These are phyloP conservation scores for Alloteropsis semialata DNA, from an alignment of 176 grass and related monocot species.

Conservation along the genomic window DNA sequence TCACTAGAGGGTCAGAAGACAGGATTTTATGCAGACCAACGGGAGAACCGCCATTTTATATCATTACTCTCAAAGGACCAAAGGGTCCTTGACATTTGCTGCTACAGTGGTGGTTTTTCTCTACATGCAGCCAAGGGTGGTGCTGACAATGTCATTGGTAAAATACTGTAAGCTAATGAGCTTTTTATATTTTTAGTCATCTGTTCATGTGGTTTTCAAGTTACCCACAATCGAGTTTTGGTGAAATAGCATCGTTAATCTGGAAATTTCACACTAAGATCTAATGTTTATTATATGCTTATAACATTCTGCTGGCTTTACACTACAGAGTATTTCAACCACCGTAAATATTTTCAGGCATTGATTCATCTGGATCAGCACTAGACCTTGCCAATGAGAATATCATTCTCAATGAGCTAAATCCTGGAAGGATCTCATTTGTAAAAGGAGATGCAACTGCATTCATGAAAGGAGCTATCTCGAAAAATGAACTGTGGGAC, in stretches of 20 bases:
- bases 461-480: constrained; percentile 83
- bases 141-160: constrained; percentile 86
- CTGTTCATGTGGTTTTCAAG: constrained; percentile 12
- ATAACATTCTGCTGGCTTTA: constrained; percentile 17
- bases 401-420: constrained; percentile 68
- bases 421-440: constrained; percentile 57
- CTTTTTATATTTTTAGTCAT: constrained; percentile 22
- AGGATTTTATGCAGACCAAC: constrained; percentile 96
- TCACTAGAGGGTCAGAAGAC: constrained; percentile 95
- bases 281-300: neutral
- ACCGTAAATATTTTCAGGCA: constrained; percentile 55
- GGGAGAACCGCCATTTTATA: constrained; percentile 75
- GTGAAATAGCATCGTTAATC: neutral
- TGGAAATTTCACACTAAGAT: neutral
- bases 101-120: constrained; percentile 90
- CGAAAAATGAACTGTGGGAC: constrained; percentile 76
- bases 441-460: constrained; percentile 78
- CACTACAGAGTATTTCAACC: constrained; percentile 3
- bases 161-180: constrained; percentile 46
- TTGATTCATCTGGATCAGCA: constrained; percentile 85
- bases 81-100: constrained; percentile 88
- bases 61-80: constrained; percentile 64
- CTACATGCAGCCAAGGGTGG: constrained; percentile 69
- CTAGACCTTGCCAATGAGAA: constrained; percentile 90
- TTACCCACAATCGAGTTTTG: constrained; percentile 10